Conservation (phyloP, 2,329 filamentous ascomycete species). For the Trichoderma oligosporum region DNA sequence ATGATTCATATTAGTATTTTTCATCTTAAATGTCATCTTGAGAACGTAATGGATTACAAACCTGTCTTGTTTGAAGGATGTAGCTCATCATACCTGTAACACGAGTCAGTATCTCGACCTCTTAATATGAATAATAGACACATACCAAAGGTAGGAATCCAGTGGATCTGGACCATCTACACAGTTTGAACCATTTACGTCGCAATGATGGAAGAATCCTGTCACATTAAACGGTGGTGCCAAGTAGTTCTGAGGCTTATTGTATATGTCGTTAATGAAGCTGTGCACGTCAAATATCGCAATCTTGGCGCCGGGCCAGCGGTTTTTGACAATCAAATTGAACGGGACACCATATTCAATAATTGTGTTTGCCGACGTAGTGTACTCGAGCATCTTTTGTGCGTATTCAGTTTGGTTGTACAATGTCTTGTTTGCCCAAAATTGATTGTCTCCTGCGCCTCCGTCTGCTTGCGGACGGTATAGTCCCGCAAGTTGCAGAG, state of each 20-base stretch:
- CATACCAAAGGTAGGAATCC: constrained; percentile 9
- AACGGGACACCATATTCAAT: constrained; percentile 48
- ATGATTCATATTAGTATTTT: not conserved
- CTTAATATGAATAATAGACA: not conserved
- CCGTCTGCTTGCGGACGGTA: constrained; percentile 43
- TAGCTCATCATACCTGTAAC: constrained; percentile 58
- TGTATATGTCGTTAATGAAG: constrained; percentile 62
- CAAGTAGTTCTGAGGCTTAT: constrained; percentile 58
- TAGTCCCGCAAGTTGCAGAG: constrained; percentile 61
- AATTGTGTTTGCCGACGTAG: constrained; percentile 46
- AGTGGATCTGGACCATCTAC: not conserved
- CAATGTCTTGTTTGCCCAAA: constrained; percentile 44
- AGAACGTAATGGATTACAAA: not conserved
- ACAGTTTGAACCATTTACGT: constrained; percentile 12
- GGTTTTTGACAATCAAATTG: constrained; percentile 39
- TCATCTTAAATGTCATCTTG: not conserved
- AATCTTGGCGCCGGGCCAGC: constrained; percentile 57
- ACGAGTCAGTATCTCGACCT: constrained; percentile 24
- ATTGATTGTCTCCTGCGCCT: constrained; percentile 29
- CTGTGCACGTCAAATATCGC: constrained; percentile 65
- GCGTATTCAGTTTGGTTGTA: constrained; percentile 48
- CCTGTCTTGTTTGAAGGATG: constrained; percentile 12
- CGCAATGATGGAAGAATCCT: constrained; percentile 55
- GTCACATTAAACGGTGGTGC: constrained; percentile 60
- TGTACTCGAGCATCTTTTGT: constrained; percentile 46